Evolutionary conservation across 1,139 yeast genomes (phyloP).

Genomic region (Candida anutae): DNA sequence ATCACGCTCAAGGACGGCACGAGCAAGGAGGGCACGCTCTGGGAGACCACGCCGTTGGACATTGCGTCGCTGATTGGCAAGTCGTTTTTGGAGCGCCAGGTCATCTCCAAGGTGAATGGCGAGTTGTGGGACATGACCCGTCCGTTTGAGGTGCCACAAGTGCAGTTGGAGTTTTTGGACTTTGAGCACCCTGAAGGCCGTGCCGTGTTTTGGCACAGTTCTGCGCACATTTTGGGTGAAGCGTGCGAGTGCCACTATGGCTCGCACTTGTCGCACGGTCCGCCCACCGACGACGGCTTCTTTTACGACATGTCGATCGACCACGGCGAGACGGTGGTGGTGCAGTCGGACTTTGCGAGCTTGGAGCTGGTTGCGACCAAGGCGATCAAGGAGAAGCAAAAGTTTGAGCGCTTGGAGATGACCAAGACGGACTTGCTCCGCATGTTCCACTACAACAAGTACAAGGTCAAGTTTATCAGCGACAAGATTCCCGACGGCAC

Average conservation of each 20-base stretch:
- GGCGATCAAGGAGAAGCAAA: slow-evolving; percentile 94
- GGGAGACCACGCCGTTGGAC: slow-evolving; percentile 85
- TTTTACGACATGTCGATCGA: slow-evolving; percentile 94
- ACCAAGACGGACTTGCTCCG: slow-evolving; percentile 84
- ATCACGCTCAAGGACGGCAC: slow-evolving; percentile 86
- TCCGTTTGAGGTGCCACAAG: slow-evolving; percentile 69
- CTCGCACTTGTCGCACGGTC: slow-evolving; percentile 83
- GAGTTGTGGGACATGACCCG: slow-evolving; percentile 92
- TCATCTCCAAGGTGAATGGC: slow-evolving; percentile 87
- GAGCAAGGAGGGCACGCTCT: slow-evolving; percentile 68
- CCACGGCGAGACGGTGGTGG: slow-evolving; percentile 63
- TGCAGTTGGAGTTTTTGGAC: slow-evolving; percentile 58
- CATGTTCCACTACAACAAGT: slow-evolving; percentile 94
- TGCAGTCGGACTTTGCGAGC: slow-evolving; percentile 75
- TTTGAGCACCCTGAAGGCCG: slow-evolving; percentile 82
- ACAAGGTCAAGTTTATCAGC: slow-evolving; percentile 80
- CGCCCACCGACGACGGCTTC: slow-evolving; percentile 97
- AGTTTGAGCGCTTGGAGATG: slow-evolving; percentile 88
- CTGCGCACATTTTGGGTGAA: slow-evolving; percentile 98
- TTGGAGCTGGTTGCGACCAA: slow-evolving; percentile 85
- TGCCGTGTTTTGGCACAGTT: slow-evolving; percentile 97
- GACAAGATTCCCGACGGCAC: slow-evolving; percentile 95
- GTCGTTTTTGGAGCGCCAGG: slow-evolving; percentile 74
- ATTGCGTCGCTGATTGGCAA: slow-evolving; percentile 82
- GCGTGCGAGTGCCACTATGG: slow-evolving; percentile 96